Percentiles rank a stretch among this genome's conserved stretches.
Conservation (phyloP, 2,329 filamentous ascomycete genomes). For the Pestalotiopsis sp. region DNA sequence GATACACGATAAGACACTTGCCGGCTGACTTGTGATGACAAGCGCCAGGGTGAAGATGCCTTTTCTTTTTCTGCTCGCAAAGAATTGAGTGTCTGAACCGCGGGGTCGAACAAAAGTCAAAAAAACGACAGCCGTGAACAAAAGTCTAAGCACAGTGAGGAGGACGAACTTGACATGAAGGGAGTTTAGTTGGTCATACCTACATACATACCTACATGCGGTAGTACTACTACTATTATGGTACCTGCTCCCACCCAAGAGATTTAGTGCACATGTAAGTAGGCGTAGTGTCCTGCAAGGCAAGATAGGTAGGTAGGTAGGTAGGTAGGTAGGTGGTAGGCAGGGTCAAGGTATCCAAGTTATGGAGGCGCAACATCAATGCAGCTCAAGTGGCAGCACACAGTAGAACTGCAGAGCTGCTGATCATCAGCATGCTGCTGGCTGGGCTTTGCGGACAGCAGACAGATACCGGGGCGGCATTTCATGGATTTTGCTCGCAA, state of each 20-base stretch:
- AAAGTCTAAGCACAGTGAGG: constrained; percentile 2
- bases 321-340: not conserved
- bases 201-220: not conserved
- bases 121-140: not conserved
- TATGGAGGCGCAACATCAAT: not conserved
- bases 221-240: not conserved
- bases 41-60: not conserved
- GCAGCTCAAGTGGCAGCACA: not conserved
- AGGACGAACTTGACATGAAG: not conserved
- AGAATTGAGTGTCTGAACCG: constrained; percentile 2
- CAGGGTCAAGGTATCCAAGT: not conserved
- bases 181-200: not conserved
- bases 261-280: not conserved
- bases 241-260: not conserved
- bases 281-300: too few relatives aligned
- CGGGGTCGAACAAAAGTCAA: constrained; percentile 1
- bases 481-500: not conserved
- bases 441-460: not conserved
- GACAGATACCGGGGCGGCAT: not conserved
- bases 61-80: not conserved
- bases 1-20: constrained; percentile 1
- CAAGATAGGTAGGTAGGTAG: not conserved
- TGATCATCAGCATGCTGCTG: not conserved
- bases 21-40: not conserved
- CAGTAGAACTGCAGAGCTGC: not conserved